Conservation (phyloP, 2,329 filamentous ascomycete genomes). For the Trichoderma arundinaceum region DNA sequence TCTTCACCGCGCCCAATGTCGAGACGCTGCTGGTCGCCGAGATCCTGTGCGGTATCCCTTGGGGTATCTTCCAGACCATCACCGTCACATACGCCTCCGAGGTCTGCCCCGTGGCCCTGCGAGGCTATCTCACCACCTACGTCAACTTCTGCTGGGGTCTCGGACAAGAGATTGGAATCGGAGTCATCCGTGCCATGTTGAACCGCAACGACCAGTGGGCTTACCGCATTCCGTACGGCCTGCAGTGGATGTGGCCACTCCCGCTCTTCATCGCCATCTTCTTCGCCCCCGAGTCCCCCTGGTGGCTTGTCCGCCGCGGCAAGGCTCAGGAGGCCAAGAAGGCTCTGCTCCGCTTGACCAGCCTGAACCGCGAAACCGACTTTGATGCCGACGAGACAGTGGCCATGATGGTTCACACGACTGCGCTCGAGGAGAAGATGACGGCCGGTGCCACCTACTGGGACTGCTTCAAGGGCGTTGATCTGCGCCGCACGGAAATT, state of each 20-base stretch:
- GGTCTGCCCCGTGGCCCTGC: slow-evolving; percentile 73
- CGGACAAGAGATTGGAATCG: slow-evolving; percentile 75
- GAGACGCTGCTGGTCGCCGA: slow-evolving; percentile 64
- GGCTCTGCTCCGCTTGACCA: slow-evolving; percentile 69
- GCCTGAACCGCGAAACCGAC: slow-evolving; percentile 65
- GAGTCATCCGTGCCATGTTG: slow-evolving; percentile 73
- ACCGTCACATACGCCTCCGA: slow-evolving; percentile 72
- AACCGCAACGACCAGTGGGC: slow-evolving; percentile 70
- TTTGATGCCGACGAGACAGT: slow-evolving; percentile 85
- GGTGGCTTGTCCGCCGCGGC: slow-evolving; percentile 76
- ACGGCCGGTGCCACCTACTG: slow-evolving; percentile 75
- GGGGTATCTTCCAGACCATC: slow-evolving; percentile 64
- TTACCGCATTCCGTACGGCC: slow-evolving; percentile 71
- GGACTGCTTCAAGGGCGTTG: slow-evolving; percentile 83
- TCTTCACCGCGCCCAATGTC: slow-evolving; percentile 68
- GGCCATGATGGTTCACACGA: slow-evolving; percentile 92
- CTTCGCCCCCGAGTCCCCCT: slow-evolving; percentile 73
- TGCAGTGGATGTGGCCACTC: slow-evolving; percentile 81
- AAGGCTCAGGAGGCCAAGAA: slow-evolving; percentile 69
- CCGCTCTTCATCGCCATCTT: slow-evolving; percentile 69
- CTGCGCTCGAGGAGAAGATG: slow-evolving; percentile 76
- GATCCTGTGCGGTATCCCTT: slow-evolving; percentile 67
- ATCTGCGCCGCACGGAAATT: slow-evolving; percentile 77
- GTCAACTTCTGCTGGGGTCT: slow-evolving; percentile 80
- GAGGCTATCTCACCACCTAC: slow-evolving; percentile 74